These are phyloP conservation scores for Hypoxylon sp. DNA, from an alignment of 2,329 filamentous ascomycete genomes.

Conservation along the genomic window DNA sequence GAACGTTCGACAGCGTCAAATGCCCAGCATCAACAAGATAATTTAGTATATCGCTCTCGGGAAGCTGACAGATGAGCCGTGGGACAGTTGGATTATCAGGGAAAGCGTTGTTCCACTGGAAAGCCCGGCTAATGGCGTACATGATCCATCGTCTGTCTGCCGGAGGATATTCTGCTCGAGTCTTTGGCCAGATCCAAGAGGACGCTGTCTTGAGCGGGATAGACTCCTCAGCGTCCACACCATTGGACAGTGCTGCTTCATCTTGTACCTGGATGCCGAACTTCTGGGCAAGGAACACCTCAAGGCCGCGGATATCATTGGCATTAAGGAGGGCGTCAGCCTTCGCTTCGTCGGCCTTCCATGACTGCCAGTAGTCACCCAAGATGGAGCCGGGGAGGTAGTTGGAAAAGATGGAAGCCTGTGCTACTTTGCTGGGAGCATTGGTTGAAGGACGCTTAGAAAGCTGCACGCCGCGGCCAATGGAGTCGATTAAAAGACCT, in stretches of 20 bases:
- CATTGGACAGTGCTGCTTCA: slow-evolving; percentile 32
- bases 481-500: slow-evolving; percentile 75
- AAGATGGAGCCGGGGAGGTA: slow-evolving; percentile 59
- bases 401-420: slow-evolving; percentile 48
- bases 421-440: slow-evolving; percentile 42
- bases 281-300: slow-evolving; percentile 57
- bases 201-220: slow-evolving; percentile 40
- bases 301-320: slow-evolving; percentile 58
- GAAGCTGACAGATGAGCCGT: slow-evolving; percentile 52
- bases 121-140: slow-evolving; percentile 68
- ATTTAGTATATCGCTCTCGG: slow-evolving; percentile 62
- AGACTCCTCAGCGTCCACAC: slow-evolving; percentile 33
- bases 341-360: slow-evolving; percentile 53
- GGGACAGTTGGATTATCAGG: slow-evolving; percentile 53
- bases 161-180: slow-evolving; percentile 56
- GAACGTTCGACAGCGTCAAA: slow-evolving; percentile 65
- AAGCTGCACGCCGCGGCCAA: slow-evolving; percentile 68
- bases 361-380: slow-evolving; percentile 57
- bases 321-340: slow-evolving; percentile 58
- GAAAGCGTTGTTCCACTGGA: slow-evolving; percentile 61
- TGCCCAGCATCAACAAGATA: slow-evolving; percentile 69
- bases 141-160: slow-evolving; percentile 72
- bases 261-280: slow-evolving; percentile 54
- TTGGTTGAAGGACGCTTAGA: slow-evolving; percentile 48
- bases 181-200: slow-evolving; percentile 61